Percentiles rank a stretch among this genome's conserved stretches.
Conservation (phyloP, 495 filamentous ascomycete species). For the Hypomontagnella submonticulosa region DNA sequence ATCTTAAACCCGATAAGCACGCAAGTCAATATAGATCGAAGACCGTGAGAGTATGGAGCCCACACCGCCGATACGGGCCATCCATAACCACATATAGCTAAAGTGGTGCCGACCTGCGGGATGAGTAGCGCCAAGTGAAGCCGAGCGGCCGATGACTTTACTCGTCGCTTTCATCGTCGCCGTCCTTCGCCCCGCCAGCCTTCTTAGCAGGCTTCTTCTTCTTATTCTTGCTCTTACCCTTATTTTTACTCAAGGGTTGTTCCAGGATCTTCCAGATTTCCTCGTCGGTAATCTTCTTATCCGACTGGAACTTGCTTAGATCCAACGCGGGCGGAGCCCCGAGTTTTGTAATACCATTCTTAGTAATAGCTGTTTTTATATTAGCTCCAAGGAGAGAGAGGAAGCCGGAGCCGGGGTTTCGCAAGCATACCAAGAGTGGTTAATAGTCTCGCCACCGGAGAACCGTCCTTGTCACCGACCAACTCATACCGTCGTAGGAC, state of each 20-base stretch:
- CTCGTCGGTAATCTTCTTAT: constrained; percentile 98
- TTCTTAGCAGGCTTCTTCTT: constrained; percentile 80
- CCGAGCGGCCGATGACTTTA: constrained; percentile 31
- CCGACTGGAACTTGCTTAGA: constrained; percentile 81
- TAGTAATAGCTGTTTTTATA: constrained; percentile 81
- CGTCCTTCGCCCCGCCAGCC: constrained; percentile 62
- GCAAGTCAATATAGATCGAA: constrained; percentile 18
- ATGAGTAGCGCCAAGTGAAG: constrained; percentile 9
- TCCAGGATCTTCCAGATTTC: constrained; percentile 93
- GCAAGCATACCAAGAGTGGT: constrained; percentile 86
- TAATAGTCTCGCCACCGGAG: constrained; percentile 84
- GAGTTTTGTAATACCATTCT: constrained; percentile 91
- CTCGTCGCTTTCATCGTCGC: constrained; percentile 48
- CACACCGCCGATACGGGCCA: constrained; percentile 2
- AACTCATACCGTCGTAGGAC: constrained; percentile 96
- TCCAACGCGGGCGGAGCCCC: constrained; percentile 78
- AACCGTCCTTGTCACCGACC: constrained; percentile 87
- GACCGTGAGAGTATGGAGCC: constrained; percentile 8
- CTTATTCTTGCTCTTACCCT: constrained; percentile 88
- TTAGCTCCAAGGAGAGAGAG: constrained; percentile 32
- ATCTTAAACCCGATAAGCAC: constrained; percentile 16
- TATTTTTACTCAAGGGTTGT: constrained; percentile 80
- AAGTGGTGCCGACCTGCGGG: constrained; percentile 19
- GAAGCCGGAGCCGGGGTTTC: constrained; percentile 13
- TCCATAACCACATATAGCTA: constrained; percentile 1